Evolutionary conservation across 148 eudicot species (phyloP).

Genomic region (Vaccinium vitisidaea): DNA sequence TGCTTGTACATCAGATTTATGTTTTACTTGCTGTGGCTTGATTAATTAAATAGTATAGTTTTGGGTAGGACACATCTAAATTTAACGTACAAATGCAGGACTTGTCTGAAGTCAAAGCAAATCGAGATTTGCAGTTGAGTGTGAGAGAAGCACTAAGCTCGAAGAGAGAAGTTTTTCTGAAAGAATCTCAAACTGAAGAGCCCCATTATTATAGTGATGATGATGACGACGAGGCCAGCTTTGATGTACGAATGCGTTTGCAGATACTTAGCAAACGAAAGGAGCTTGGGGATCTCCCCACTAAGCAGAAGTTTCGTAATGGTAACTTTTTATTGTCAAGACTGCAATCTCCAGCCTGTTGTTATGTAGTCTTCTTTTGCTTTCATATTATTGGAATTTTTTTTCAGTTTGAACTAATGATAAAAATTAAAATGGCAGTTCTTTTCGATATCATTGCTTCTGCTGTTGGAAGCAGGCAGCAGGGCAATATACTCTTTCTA

Average conservation of each 20-base stretch:
- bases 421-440: slow-evolving; percentile 11
- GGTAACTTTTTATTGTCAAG: slow-evolving; percentile 37
- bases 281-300: slow-evolving; percentile 67
- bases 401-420: neutral
- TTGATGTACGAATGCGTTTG: slow-evolving; percentile 88
- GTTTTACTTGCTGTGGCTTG: neutral
- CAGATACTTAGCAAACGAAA: slow-evolving; percentile 67
- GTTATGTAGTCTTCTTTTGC: neutral
- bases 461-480: neutral
- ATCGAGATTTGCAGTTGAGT: slow-evolving; percentile 57
- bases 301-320: slow-evolving; percentile 45
- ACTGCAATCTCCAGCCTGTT: slow-evolving; percentile 1
- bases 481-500: neutral
- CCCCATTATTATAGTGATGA: slow-evolving; percentile 52
- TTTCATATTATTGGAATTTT: neutral
- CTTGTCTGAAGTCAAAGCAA: slow-evolving; percentile 41
- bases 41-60: neutral
- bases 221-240: slow-evolving; percentile 70
- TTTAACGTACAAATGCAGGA: slow-evolving; percentile 39
- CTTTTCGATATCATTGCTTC: neutral
- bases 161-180: slow-evolving; percentile 55
- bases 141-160: slow-evolving; percentile 72
- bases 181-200: slow-evolving; percentile 38
- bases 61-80: slow-evolving; percentile 13
- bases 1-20: neutral